Evolutionary conservation across 805 yeast genomes (phyloP).

Genomic region (Candida coleopterorum): DNA sequence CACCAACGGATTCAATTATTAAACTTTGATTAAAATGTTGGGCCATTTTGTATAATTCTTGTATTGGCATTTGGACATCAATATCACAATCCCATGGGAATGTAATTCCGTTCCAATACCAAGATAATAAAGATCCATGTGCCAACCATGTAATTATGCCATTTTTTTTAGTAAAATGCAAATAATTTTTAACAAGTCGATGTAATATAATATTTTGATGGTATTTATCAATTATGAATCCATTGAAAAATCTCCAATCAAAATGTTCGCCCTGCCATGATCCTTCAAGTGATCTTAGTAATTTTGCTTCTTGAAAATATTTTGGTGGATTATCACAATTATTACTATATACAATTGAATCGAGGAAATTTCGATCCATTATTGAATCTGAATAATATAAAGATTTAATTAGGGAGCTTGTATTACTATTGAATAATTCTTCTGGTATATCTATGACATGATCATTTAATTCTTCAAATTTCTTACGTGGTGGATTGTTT

Average conservation of each 20-base stretch:
- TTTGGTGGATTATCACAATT: conserved; percentile 21
- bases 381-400: conserved; percentile 6
- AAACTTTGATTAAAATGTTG: conserved; percentile 46
- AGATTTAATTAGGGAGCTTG: conserved; percentile 12
- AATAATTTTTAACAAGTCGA: conserved; percentile 48
- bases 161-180: conserved; percentile 41
- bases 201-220: conserved; percentile 39
- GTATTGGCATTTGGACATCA: conserved; percentile 59
- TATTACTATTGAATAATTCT: conserved; percentile 21
- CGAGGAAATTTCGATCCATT: conserved; percentile 16
- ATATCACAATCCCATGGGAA: conserved; percentile 68
- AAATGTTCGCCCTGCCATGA: conserved; percentile 29
- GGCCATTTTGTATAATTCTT: conserved; percentile 42
- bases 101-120: conserved; percentile 59
- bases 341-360: conserved; percentile 15
- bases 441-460: conserved; percentile 14
- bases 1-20: conserved; percentile 38
- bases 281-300: conserved; percentile 13
- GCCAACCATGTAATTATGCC: conserved; percentile 58
- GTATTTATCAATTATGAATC: conserved; percentile 24
- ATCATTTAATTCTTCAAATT: background rate
- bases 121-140: conserved; percentile 60
- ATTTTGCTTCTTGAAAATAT: conserved; percentile 23
- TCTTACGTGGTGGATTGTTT: conserved; percentile 6
- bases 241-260: conserved; percentile 37